Base-by-base conservation (phyloP, 805 yeast species). In the Priceomyces haplophilus region DNA sequence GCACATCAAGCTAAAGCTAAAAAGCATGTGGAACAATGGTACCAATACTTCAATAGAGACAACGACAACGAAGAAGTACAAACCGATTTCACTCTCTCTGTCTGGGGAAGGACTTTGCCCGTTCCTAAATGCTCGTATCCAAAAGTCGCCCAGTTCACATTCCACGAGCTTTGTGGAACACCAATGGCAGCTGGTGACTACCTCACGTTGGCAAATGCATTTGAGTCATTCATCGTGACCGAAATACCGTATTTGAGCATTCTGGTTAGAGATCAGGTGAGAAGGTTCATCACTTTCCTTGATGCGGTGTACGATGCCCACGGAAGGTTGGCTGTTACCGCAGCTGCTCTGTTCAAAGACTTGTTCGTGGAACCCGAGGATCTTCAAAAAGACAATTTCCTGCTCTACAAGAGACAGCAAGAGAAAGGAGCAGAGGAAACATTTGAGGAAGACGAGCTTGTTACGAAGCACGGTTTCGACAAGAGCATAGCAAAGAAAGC, bases 241-340 rank as follows among this genome's bases (percentile, higher is more conserved):
- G 98, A 93, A 58, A 89, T 93, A 34, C 99, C 99, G 8, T 82
- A 82, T 48, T 65, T 93, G 55, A 80, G 95, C 16, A 73, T 85
- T 10, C 76, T 83, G 51, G 84, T 80, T 37, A 76, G 96, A 49
- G 97, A 93, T 55, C 76, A 83, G 50, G 88, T 90, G 18, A 76
- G 98, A 56, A 72, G 99, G 53, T 91, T 93, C 58, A 93, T 93
- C 61, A 93, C 96, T 0, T 93, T 93, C 54, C 65, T 93, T 42
- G 99, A 93, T 62, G 97, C 99, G 0, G 95, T 90, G 3, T 93
- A 93, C 61, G 98, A 93, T 62, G 84, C 84, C 42, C 90, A 88
- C 52, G 86, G 95, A 7, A 76, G 89, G 55, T 67, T 93, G 12
- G 96, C 96, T 1, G 91, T 89, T 25, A 88, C 97, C 0, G 84